These are phyloP conservation scores for Podospora appendiculata DNA, from an alignment of 495 filamentous ascomycete species.

Conservation along the genomic window DNA sequence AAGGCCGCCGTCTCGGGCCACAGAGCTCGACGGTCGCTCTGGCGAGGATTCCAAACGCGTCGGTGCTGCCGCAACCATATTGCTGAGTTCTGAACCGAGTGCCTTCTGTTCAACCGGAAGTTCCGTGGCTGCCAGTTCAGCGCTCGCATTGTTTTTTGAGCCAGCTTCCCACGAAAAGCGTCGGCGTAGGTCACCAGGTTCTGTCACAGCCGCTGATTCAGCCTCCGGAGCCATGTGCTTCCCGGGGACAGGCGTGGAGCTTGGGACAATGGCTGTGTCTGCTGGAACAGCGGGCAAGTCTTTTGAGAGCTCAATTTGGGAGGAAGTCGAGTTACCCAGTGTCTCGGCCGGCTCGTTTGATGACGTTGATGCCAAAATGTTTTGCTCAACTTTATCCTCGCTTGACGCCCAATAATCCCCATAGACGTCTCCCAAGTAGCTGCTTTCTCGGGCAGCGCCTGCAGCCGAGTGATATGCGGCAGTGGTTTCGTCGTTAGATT, in stretches of 20 bases:
- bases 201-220: neutral
- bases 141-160: neutral
- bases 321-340: neutral
- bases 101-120: slow-evolving; percentile 6
- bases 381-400: slow-evolving; percentile 15
- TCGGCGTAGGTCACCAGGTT: slow-evolving; percentile 8
- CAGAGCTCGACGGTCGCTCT: neutral
- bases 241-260: neutral
- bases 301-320: neutral
- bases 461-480: slow-evolving; percentile 15
- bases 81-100: slow-evolving; percentile 1
- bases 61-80: neutral
- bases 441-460: slow-evolving; percentile 31
- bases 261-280: neutral
- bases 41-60: neutral
- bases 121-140: neutral
- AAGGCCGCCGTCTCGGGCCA: neutral
- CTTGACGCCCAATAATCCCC: slow-evolving; percentile 33
- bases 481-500: slow-evolving; percentile 4
- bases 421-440: slow-evolving; percentile 37
- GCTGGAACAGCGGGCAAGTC: neutral
- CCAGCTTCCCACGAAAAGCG: slow-evolving; percentile 48
- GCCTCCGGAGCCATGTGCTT: neutral
- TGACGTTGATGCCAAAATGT: neutral
- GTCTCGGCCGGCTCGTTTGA: neutral